Percentiles rank a stretch among this genome's conserved stretches.
Conservation (phyloP, 441 rosid species). For the Mallotus repandus region DNA sequence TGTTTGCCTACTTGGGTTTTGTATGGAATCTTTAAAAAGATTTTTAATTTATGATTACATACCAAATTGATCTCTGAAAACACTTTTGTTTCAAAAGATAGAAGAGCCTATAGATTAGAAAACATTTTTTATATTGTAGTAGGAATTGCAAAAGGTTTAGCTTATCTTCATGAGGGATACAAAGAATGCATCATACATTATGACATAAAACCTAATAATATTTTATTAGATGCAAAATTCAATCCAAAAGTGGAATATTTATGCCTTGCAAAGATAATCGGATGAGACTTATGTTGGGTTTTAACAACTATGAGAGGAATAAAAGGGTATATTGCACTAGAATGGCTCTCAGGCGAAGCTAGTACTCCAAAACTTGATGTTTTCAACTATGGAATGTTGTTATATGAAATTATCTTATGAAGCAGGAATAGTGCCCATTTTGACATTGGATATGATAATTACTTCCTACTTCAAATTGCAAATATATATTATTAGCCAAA, state of each 20-base stretch:
- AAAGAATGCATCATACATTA: background rate
- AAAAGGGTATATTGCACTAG: background rate
- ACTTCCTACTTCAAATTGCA: conserved; percentile 11
- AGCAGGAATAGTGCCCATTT: conserved; percentile 16
- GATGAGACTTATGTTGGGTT: background rate
- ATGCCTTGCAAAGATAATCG: conserved; percentile 8
- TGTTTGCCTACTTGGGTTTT: background rate
- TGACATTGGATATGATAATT: background rate
- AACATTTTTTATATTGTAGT: background rate
- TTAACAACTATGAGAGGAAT: conserved; percentile 10
- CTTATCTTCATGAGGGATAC: conserved; percentile 1
- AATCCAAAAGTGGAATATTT: background rate
- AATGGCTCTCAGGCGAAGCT: conserved; percentile 6
- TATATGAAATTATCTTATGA: conserved; percentile 14
- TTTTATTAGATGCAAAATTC: conserved; percentile 8
- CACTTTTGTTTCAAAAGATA: background rate
- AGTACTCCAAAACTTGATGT: conserved; percentile 7
- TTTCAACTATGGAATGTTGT: conserved; percentile 13
- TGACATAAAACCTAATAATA: conserved; percentile 6
- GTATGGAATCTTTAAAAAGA: background rate
- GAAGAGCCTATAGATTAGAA: background rate
- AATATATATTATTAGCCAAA: background rate
- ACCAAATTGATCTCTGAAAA: background rate
- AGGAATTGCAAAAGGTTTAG: background rate
- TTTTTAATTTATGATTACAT: conserved; percentile 2